Conservation (phyloP, 1,139 yeast species). For the Hemisphaericaspora lyxosophila region DNA sequence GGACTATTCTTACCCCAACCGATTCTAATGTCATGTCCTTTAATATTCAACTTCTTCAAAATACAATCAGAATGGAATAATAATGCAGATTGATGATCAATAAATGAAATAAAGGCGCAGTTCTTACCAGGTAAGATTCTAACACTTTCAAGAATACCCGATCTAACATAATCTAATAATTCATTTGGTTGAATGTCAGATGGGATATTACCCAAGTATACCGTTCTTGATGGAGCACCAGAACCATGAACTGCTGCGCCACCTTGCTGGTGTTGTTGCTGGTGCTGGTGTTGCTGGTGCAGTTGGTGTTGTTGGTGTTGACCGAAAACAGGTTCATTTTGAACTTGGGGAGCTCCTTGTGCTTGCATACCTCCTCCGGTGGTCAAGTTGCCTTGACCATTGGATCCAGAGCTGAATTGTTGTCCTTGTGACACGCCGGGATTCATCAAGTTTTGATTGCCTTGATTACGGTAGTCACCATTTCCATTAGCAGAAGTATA, state of each 20-base stretch:
- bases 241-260: slow-evolving; percentile 3
- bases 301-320: too few species aligned
- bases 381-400: slow-evolving; percentile 7
- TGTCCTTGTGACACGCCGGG: slow-evolving; percentile 1
- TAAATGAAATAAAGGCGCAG: slow-evolving; percentile 62
- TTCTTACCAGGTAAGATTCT: slow-evolving; percentile 55
- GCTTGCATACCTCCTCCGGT: slow-evolving; percentile 4
- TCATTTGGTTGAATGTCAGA: slow-evolving; percentile 78
- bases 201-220: slow-evolving; percentile 88
- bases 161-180: slow-evolving; percentile 82
- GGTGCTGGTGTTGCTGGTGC: too few species aligned
- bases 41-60: slow-evolving; percentile 54
- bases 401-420: slow-evolving; percentile 5
- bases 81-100: slow-evolving; percentile 61
- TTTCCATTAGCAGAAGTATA: slow-evolving; percentile 14
- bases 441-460: slow-evolving; percentile 6
- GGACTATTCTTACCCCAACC: slow-evolving; percentile 72
- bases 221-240: slow-evolving; percentile 80
- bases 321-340: slow-evolving; percentile 4
- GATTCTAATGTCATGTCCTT: slow-evolving; percentile 58
- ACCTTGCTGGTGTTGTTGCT: too few species aligned
- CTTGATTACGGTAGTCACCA: not conserved
- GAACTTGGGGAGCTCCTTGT: slow-evolving; percentile 8
- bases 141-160: slow-evolving; percentile 84
- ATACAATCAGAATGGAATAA: slow-evolving; percentile 63